phyloP scores from a whole-genome alignment of 768 basidiomycete species.

The Agaricus blazei region DNA sequence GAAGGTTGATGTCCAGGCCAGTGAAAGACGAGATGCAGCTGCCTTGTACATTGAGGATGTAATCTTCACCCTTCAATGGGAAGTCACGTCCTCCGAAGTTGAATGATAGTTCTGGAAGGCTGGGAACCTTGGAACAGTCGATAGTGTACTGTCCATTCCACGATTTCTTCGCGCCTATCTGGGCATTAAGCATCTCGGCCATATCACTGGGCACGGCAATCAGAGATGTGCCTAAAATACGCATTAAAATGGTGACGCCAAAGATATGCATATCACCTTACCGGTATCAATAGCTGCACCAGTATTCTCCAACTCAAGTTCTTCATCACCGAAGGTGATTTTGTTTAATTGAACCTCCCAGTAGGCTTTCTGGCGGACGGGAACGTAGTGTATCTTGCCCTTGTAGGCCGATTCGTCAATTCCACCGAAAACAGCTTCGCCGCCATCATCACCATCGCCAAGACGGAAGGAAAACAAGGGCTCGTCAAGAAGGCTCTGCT shows the following conservation, averaged over 20 bases:
- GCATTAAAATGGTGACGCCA: constrained; percentile 8
- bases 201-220: constrained; percentile 92
- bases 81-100: constrained; percentile 78
- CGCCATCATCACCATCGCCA: constrained; percentile 82
- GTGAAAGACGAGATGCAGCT: constrained; percentile 95
- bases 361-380: constrained; percentile 92
- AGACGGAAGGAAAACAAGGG: constrained; percentile 95
- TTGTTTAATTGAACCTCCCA: constrained; percentile 97
- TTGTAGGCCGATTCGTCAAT: constrained; percentile 72
- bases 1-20: constrained; percentile 84
- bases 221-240: constrained; percentile 72
- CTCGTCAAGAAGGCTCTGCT: constrained; percentile 72
- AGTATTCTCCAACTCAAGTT: constrained; percentile 86
- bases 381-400: constrained; percentile 82
- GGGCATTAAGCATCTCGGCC: constrained; percentile 95
- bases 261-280: constrained; percentile 18
- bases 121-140: constrained; percentile 81
- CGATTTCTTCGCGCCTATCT: constrained; percentile 89
- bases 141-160: constrained; percentile 97
- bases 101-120: constrained; percentile 81
- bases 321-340: constrained; percentile 81
- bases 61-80: constrained; percentile 77
- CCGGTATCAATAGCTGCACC: constrained; percentile 92
- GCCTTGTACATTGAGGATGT: constrained; percentile 85
- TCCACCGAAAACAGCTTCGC: constrained; percentile 90